Evolutionary conservation across 177 flowering plant genomes (phyloP), one percentile per base, ranked within the genome.

Genomic region (Vitis hybrid): DNA sequence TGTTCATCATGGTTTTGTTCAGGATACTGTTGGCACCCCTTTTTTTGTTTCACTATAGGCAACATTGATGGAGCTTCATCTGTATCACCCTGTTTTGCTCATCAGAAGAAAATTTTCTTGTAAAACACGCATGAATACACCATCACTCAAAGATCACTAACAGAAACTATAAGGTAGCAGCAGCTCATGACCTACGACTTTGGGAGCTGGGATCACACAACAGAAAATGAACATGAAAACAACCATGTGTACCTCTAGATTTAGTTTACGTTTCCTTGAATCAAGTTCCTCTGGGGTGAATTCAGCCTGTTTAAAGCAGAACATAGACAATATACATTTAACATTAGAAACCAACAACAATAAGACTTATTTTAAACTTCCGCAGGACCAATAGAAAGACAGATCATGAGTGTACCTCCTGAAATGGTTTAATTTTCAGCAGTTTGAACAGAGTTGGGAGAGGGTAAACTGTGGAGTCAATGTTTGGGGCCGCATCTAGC

Each of bases 281-380:
- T 81, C 73, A 71, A 90, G 87, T 62, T 89, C 93, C 52, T 86
- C 87, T 1, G 90, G 90, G 10, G 89, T 86, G 71, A 89, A 91
- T 60, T 88, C 92, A 65, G 93, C 96, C 93, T 91, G 87, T 49
- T 62, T n/a, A 32, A 65, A 70, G 54, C n/a, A 59, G 65, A 72
- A 30, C 4, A 40, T 32, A 68, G 23, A 64, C 63, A 65, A n/a
- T 9, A 61, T 34, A 2, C 17, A 19, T 3, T 10, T 66, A 21
- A 40, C 1, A 21, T 2, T n/a, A 56, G 5, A 49, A 50, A 2
- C 3, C 0, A n/a, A 32, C 51, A 5, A 65, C 11, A 10, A 12
- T 32, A 50, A 62, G 19, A n/a, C 58, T 64, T 5, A 45, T 2
- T 14, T 58, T 14, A 19, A 13, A 26, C 23, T 26, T 26, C 26